Percentiles rank a stretch among this genome's conserved stretches.
Evolutionary conservation across 2,329 filamentous ascomycete genomes (phyloP).

Genomic region (Mycosphaerella sp.): DNA sequence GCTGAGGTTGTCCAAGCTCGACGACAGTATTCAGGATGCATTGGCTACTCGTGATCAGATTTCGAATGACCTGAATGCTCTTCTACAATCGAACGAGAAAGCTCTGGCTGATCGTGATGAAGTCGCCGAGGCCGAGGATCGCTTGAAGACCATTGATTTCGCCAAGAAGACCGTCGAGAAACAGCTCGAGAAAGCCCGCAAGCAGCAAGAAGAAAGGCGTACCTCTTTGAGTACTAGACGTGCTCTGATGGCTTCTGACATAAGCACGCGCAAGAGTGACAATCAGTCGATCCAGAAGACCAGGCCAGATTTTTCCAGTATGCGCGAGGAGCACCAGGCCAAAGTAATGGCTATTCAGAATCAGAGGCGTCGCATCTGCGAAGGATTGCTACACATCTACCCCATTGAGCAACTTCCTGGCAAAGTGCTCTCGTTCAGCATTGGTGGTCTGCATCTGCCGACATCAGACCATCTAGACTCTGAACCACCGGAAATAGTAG

Average conservation of each 20-base stretch:
- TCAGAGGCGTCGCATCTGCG: slow-evolving; percentile 82
- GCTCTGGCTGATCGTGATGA: slow-evolving; percentile 33
- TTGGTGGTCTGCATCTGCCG: slow-evolving; percentile 69
- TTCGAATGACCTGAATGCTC: slow-evolving; percentile 65
- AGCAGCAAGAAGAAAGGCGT: slow-evolving; percentile 60
- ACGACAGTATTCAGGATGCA: slow-evolving; percentile 86
- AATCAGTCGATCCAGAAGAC: slow-evolving; percentile 50
- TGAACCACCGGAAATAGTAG: slow-evolving; percentile 62
- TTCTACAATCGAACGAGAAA: slow-evolving; percentile 37
- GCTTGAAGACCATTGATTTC: slow-evolving; percentile 41
- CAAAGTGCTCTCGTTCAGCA: slow-evolving; percentile 71
- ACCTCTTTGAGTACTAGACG: slow-evolving; percentile 60
- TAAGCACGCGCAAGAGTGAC: slow-evolving; percentile 24
- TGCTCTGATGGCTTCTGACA: slow-evolving; percentile 55
- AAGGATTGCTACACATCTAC: slow-evolving; percentile 73
- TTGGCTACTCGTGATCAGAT: slow-evolving; percentile 68
- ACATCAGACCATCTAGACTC: slow-evolving; percentile 69
- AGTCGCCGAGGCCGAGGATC: slow-evolving; percentile 40
- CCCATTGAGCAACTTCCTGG: slow-evolving; percentile 63
- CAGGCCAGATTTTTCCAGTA: slow-evolving; percentile 44
- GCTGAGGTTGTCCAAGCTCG: slow-evolving; percentile 80
- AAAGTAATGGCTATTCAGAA: slow-evolving; percentile 64
- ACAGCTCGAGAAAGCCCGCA: slow-evolving; percentile 55
- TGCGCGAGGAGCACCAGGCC: slow-evolving; percentile 28
- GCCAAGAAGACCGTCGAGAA: slow-evolving; percentile 59